These are phyloP conservation scores for Stipa capillata DNA, from an alignment of 176 grass and related monocot genomes.

Conservation along the genomic window DNA sequence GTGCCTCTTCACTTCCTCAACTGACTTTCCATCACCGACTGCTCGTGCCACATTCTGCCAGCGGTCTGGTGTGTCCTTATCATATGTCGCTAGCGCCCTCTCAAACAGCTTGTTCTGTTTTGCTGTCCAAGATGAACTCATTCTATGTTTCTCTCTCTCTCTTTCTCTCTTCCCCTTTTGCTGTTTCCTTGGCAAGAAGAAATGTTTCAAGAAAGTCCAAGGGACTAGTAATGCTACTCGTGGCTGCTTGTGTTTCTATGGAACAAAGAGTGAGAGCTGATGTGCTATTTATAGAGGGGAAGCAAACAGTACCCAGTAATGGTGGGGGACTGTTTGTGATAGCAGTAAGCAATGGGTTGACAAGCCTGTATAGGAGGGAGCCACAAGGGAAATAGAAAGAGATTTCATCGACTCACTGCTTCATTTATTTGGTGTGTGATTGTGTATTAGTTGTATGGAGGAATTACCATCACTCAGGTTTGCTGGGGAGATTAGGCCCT, in stretches of 20 bases:
- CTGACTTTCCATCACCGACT: constrained; percentile 53
- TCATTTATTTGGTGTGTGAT: not conserved
- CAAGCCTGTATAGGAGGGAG: constrained; percentile 23
- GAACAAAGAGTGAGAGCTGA: constrained; percentile 11
- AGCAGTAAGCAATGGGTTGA: constrained; percentile 18
- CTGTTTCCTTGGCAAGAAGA: not conserved
- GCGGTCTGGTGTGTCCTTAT: constrained; percentile 57
- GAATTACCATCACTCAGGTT: constrained; percentile 6
- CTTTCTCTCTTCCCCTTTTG: not conserved
- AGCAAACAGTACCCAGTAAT: constrained; percentile 23
- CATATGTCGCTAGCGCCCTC: constrained; percentile 51
- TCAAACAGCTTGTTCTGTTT: constrained; percentile 78
- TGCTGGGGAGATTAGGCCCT: not conserved
- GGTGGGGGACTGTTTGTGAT: not conserved
- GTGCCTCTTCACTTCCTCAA: constrained; percentile 67
- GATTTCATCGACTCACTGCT: not conserved
- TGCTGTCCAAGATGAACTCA: constrained; percentile 57
- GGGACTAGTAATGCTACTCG: not conserved
- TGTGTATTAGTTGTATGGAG: not conserved
- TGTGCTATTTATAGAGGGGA: constrained; percentile 60
- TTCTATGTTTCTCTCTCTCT: not conserved
- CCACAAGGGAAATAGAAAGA: not conserved
- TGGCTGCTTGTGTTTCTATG: constrained; percentile 34
- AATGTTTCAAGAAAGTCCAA: constrained; percentile 1
- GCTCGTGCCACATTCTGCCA: constrained; percentile 72